phyloP scores from a whole-genome alignment of 306 rosid genomes.

The Carpinus fangiana region DNA sequence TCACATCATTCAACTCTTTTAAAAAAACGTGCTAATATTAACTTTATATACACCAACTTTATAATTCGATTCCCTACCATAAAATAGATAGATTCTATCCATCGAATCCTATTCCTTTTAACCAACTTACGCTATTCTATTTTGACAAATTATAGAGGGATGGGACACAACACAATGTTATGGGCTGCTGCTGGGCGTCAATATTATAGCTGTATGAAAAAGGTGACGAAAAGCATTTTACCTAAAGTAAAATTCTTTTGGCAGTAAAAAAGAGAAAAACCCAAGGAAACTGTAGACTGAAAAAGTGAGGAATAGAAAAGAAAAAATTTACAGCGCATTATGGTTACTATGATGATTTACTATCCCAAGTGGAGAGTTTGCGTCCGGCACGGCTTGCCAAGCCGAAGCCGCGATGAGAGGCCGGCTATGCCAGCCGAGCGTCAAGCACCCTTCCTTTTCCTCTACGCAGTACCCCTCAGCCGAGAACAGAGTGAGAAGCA shows the following conservation, averaged over 20 bases:
- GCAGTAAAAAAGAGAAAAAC: not conserved
- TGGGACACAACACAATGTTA: not conserved
- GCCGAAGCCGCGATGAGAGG: constrained; percentile 87
- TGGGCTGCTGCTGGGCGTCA: no score
- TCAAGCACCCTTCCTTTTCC: constrained; percentile 79
- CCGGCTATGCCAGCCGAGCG: constrained; percentile 91
- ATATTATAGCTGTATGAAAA: not conserved
- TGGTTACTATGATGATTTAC: constrained; percentile 12
- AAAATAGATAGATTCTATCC: no score
- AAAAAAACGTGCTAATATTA: no score
- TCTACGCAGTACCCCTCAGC: constrained; percentile 80
- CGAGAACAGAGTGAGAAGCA: constrained; percentile 77
- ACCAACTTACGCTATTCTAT: no score
- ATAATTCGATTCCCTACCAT: no score
- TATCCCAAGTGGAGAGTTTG: constrained; percentile 22
- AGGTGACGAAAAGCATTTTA: not conserved
- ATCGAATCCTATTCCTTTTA: no score
- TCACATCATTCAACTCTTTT: no score
- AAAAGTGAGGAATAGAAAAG: not conserved
- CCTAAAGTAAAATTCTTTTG: not conserved
- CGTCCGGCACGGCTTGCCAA: constrained; percentile 53
- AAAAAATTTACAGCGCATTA: constrained; percentile 29
- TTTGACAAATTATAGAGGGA: not conserved
- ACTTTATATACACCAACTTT: no score
- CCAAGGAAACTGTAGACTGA: not conserved